These are phyloP conservation scores for Pseudogymnoascus sp. DNA, from an alignment of 2,329 filamentous ascomycete genomes.

Conservation along the genomic window DNA sequence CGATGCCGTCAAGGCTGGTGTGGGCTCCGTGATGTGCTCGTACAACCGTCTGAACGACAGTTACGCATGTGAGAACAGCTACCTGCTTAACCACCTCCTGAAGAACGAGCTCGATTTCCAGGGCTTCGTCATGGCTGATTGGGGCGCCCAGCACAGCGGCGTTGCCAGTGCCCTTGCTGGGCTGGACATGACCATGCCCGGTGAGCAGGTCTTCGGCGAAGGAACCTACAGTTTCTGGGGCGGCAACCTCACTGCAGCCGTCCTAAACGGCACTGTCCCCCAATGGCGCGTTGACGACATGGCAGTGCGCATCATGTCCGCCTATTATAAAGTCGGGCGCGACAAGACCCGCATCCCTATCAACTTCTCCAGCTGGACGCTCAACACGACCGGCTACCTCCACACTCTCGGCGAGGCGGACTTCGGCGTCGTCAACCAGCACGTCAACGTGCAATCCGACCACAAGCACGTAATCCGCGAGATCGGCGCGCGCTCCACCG, in stretches of 20 bases:
- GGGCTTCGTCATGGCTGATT: constrained; percentile 74
- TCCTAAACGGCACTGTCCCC: constrained; percentile 83
- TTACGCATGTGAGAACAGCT: constrained; percentile 71
- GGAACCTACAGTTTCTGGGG: constrained; percentile 58
- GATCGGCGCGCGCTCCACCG: constrained; percentile 69
- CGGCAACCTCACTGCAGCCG: constrained; percentile 74
- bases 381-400: constrained; percentile 62
- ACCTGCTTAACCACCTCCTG: constrained; percentile 64
- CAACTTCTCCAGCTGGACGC: constrained; percentile 86
- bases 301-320: constrained; percentile 71
- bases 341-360: constrained; percentile 36
- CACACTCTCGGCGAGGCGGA: constrained; percentile 55
- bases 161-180: constrained; percentile 60
- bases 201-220: constrained; percentile 68
- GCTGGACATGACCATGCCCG: constrained; percentile 83
- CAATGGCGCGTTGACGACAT: constrained; percentile 87
- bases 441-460: constrained; percentile 72
- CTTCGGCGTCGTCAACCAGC: constrained; percentile 63
- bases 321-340: constrained; percentile 58
- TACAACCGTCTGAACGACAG: constrained; percentile 80
- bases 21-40: constrained; percentile 74
- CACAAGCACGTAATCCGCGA: constrained; percentile 68
- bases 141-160: constrained; percentile 66
- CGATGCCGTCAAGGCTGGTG: constrained; percentile 56
- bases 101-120: constrained; percentile 77